Evolutionary conservation across 345 rosid genomes (phyloP).

Genomic region (Conringia planisiliqua): DNA sequence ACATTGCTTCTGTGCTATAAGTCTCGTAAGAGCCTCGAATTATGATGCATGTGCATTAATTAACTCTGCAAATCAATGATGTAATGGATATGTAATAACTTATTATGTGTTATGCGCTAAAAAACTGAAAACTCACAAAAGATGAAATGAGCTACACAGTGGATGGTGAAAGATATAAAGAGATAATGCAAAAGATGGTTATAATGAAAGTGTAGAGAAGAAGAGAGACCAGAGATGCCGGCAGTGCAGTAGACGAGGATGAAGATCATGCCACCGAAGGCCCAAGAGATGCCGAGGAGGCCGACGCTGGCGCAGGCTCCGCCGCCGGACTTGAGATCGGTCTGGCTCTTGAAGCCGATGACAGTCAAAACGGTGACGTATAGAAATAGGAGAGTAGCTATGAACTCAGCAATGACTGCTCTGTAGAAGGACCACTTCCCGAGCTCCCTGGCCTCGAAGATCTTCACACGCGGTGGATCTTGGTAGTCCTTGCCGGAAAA

Average conservation of each 20-base stretch:
- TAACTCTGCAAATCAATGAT: background rate
- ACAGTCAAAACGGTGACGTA: conserved; percentile 69
- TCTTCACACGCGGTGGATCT: conserved; percentile 78
- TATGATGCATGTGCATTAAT: background rate
- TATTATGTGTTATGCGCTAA: background rate
- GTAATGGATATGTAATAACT: background rate
- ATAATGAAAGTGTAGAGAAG: background rate
- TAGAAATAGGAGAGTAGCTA: conserved; percentile 79
- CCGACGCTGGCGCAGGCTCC: conserved; percentile 67
- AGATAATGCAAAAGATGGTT: background rate
- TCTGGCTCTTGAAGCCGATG: conserved; percentile 65
- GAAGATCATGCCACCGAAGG: conserved; percentile 87
- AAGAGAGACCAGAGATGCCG: conserved; percentile 64
- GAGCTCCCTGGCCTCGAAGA: conserved; percentile 54
- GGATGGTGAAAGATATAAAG: background rate
- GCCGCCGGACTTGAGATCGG: conserved; percentile 14
- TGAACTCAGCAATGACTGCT: conserved; percentile 78
- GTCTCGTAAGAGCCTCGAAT: background rate
- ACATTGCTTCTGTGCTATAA: background rate
- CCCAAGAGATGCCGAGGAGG: conserved; percentile 83
- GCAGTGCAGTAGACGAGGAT: conserved; percentile 85
- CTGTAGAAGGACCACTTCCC: conserved; percentile 78
- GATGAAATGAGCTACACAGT: background rate
- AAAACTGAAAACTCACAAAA: background rate
- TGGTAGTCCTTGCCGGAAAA: conserved; percentile 64